Base-by-base conservation (phyloP, 2,329 filamentous ascomycete genomes). In the Ophiostoma sp. region DNA sequence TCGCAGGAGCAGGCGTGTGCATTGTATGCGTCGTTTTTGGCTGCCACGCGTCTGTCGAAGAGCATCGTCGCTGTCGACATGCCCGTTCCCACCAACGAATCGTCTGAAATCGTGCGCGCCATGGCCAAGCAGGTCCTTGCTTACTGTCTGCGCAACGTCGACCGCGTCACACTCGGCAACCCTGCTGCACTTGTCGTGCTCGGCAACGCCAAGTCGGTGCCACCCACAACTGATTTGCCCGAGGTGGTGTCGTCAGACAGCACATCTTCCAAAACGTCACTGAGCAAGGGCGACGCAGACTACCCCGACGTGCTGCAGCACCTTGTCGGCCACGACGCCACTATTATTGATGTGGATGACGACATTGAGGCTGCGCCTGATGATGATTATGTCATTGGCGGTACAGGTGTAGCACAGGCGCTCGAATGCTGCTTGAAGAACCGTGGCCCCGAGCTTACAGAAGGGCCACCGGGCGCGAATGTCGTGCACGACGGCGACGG, bases 341-440 rank as follows among this genome's bases (percentile, higher is more conserved):
- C 83, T 70, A 78, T 81, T 48, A 85, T 80, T 81, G 89, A 80
- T 81, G 87, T 79, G 77, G 87, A 88, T 28, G 90, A 91, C 63
- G 88, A 91, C 28, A 86, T 89, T 59, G 89, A 91, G 2, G 86
- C 90, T 12, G 92, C 94, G 7, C 93, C 94, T 0, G 94, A 97
- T 76, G 92, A 97, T 74, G 94, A 98, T 81, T 98, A 98, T 81
- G 94, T 98, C 61, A 96, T 98, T 78, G 95, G 95, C 25, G 95
- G 95, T 19, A 97, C 94, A 0, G 96, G 95, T 33, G 94, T 99
- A 1, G 95, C 97, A 68, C 98, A 97, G 83, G 96, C 96, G 4
- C 85, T 99, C 63, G 91, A 93, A 71, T 97, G 97, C 78, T 97
- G 95, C 78, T 85, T 99, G 69, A 91, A 94, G 77, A 97, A 97